Evolutionary conservation across 2,329 filamentous ascomycete species (phyloP).

Genomic region (Fusarium chlamydosporum): DNA sequence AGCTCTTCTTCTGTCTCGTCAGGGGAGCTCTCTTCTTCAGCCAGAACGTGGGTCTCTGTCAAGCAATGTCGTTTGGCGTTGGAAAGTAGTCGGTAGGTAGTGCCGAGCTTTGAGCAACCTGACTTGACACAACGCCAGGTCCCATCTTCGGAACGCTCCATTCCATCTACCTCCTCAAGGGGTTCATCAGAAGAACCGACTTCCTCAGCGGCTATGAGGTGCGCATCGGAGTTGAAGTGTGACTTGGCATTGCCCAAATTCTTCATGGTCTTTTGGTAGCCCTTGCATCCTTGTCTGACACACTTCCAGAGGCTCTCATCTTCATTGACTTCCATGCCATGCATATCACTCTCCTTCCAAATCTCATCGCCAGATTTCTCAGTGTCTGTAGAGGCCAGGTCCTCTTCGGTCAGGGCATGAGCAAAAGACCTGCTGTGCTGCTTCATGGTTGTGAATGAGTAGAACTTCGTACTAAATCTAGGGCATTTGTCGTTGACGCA

Average conservation of each 20-base stretch:
- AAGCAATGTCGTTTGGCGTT: background rate
- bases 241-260: background rate
- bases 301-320: constrained; percentile 23
- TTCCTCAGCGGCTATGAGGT: constrained; percentile 14
- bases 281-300: constrained; percentile 27
- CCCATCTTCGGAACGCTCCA: background rate
- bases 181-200: constrained; percentile 18
- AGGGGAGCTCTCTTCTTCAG: background rate
- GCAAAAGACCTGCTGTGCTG: constrained; percentile 22
- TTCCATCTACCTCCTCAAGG: constrained; percentile 8
- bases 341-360: constrained; percentile 19
- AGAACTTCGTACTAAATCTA: constrained; percentile 6
- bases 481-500: constrained; percentile 32
- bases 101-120: constrained; percentile 5
- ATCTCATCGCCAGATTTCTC: background rate
- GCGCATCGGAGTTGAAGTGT: constrained; percentile 17
- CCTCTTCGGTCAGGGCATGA: constrained; percentile 11
- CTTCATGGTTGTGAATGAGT: constrained; percentile 1
- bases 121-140: constrained; percentile 16
- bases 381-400: background rate
- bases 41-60: constrained; percentile 2
- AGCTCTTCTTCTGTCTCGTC: background rate
- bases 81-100: background rate
- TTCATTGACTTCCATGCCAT: constrained; percentile 25
- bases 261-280: constrained; percentile 11